phyloP scores from a whole-genome alignment of 2,329 filamentous ascomycete species.

The Sporothrix sp. region DNA sequence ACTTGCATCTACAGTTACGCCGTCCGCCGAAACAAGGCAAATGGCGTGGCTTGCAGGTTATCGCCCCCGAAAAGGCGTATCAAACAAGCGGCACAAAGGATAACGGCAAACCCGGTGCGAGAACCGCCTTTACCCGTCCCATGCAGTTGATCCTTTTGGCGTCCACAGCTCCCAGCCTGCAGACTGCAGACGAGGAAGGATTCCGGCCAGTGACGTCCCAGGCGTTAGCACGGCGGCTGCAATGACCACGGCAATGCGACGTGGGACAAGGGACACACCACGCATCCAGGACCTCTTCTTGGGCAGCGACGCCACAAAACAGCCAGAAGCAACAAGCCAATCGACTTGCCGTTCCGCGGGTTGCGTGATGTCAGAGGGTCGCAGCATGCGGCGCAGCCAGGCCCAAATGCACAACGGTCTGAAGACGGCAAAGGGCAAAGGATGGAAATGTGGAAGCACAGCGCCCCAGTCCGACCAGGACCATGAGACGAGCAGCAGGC shows the following conservation, averaged over 20 bases:
- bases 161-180: no score
- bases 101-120: neutral
- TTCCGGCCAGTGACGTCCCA: no score
- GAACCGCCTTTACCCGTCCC: neutral
- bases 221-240: no score
- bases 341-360: conserved; percentile 7
- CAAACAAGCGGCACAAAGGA: neutral
- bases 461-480: neutral
- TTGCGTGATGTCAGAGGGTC: conserved; percentile 7
- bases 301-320: neutral
- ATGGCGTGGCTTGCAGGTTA: neutral
- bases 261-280: neutral
- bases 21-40: neutral
- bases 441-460: neutral
- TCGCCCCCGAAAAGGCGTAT: neutral
- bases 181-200: no score
- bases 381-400: neutral
- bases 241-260: no score
- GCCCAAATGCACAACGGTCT: neutral
- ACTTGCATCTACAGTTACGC: neutral
- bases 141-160: no score
- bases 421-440: neutral
- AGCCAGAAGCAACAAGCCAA: neutral
- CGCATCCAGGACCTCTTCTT: conserved; percentile 1
- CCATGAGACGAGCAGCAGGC: neutral